A percentile compares a stretch with the other conserved stretches of the same genome.
Evolutionary conservation across 208 protist genomes (phyloP).

Genomic region (Paratrypanosoma confusum): DNA sequence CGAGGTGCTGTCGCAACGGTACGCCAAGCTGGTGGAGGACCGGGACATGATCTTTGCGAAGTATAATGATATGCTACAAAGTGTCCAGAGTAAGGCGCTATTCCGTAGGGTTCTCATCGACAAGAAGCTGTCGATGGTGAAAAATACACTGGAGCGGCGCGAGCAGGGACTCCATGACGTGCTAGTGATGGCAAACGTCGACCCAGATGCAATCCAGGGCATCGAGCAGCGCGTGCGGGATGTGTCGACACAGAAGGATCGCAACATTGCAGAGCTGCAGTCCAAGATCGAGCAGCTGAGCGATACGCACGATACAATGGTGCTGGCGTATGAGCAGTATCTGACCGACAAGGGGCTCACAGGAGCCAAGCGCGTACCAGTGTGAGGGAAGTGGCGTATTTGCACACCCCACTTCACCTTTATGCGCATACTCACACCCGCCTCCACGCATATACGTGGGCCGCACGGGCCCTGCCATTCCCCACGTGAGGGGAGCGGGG

Average conservation of each 20-base stretch:
- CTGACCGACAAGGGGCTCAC: constrained; percentile 58
- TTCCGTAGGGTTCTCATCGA: constrained; percentile 94
- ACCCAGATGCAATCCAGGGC: constrained; percentile 81
- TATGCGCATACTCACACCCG: no score
- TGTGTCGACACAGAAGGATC: constrained; percentile 94
- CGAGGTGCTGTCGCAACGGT: constrained; percentile 92
- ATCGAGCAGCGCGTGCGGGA: constrained; percentile 93
- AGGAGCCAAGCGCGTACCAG: no score
- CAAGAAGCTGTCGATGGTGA: constrained; percentile 90
- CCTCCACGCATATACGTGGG: no score
- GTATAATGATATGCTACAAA: constrained; percentile 92
- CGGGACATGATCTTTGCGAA: constrained; percentile 91
- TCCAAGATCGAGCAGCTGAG: constrained; percentile 62
- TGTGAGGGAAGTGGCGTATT: no score
- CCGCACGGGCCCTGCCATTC: no score
- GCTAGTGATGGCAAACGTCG: constrained; percentile 90
- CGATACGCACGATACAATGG: constrained; percentile 48
- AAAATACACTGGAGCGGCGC: constrained; percentile 87
- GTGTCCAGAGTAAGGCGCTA: constrained; percentile 91
- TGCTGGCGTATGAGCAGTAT: constrained; percentile 74
- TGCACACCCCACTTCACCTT: no score
- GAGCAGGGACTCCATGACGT: constrained; percentile 90
- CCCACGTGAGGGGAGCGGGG: no score
- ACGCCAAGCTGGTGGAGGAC: constrained; percentile 87
- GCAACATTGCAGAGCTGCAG: constrained; percentile 91